Evolutionary conservation across 2,329 filamentous ascomycete genomes (phyloP), one percentile per base, ranked within the genome.

Genomic region (Myotisia sp.): DNA sequence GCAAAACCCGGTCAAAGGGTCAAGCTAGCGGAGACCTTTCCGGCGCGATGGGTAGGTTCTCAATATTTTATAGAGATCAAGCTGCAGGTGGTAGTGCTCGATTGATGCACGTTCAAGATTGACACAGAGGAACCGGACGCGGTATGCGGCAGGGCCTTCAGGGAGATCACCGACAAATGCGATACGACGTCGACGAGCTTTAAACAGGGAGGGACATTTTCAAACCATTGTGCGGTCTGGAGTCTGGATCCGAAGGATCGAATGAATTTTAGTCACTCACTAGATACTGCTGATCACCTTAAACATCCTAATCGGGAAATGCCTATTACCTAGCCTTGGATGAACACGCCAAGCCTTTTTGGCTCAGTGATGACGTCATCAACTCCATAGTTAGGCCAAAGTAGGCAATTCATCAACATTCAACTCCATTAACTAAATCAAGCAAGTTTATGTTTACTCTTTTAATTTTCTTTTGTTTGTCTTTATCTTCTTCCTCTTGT

Each of bases 191-290:
- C 20, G 4, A 19, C 17, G 8, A 28, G 27, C n/a, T 9, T 6
- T 20, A 34, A 34, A 24, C 9, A 24, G 4, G 22, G 32, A 7
- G 32, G 32, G 10, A 17, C n/a, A 12, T 34, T 26, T n/a, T 7
- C 9, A 4, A n/a, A 4, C 14, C 9, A 18, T 3, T 34, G 32
- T 24, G 16, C 14, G 7, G 6, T 5, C 14, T 34, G 32, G 32
- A 16, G 14, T 8, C 10, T 29, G 10, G 26, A 29, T 16, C 26
- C 26, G n/a, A n/a, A n/a, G n/a, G n/a, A n/a, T n/a, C n/a, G n/a
- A n/a, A n/a, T n/a, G n/a, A n/a, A n/a, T n/a, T n/a, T n/a, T n/a
- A n/a, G n/a, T n/a, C n/a, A n/a, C n/a, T n/a, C n/a, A n/a, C n/a
- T n/a, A n/a, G n/a, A n/a, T n/a, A n/a, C n/a, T n/a, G n/a, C n/a